These are phyloP conservation scores for Colletotrichum plurivorum DNA, from an alignment of 2,329 filamentous ascomycete species.

Conservation along the genomic window DNA sequence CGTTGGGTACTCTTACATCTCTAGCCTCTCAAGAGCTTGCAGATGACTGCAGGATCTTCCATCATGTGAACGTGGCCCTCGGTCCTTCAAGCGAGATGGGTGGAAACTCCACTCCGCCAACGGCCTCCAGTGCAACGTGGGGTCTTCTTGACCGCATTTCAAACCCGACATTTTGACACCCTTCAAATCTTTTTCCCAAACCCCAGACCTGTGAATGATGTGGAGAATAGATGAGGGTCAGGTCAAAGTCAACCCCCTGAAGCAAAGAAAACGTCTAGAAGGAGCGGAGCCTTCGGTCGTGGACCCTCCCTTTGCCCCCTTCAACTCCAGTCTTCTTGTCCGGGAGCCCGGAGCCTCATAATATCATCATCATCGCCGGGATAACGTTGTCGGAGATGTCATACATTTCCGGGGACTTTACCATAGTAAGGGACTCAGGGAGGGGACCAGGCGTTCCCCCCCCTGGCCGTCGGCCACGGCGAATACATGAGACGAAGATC, in stretches of 20 bases:
- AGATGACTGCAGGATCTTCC: not conserved
- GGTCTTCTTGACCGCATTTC: not conserved
- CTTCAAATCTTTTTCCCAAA: not conserved
- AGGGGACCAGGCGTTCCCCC: not conserved
- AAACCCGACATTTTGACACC: slow-evolving; percentile 1
- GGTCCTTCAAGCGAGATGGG: not conserved
- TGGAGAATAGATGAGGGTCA: slow-evolving; percentile 5
- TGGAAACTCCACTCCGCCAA: not conserved
- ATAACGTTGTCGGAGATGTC: slow-evolving; percentile 21
- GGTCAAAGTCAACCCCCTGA: not conserved
- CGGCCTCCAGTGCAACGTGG: slow-evolving; percentile 2
- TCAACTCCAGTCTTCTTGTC: not conserved
- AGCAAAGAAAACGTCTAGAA: slow-evolving; percentile 29
- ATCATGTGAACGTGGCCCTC: slow-evolving; percentile 20
- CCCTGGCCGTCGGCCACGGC: slow-evolving; percentile 16
- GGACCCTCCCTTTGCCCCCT: not conserved
- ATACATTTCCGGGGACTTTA: not conserved
- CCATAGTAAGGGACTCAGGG: not conserved
- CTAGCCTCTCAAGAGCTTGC: slow-evolving; percentile 8
- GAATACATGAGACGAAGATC: slow-evolving; percentile 37
- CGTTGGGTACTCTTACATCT: slow-evolving; percentile 33
- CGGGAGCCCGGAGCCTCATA: not conserved
- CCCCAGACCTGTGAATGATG: not conserved
- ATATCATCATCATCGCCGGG: slow-evolving; percentile 16
- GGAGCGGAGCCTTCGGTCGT: slow-evolving; percentile 17